Evolutionary conservation across 371 early-diverging fungal species (phyloP), one percentile per base, ranked within the genome.

Genomic region (Mortierella sp.): DNA sequence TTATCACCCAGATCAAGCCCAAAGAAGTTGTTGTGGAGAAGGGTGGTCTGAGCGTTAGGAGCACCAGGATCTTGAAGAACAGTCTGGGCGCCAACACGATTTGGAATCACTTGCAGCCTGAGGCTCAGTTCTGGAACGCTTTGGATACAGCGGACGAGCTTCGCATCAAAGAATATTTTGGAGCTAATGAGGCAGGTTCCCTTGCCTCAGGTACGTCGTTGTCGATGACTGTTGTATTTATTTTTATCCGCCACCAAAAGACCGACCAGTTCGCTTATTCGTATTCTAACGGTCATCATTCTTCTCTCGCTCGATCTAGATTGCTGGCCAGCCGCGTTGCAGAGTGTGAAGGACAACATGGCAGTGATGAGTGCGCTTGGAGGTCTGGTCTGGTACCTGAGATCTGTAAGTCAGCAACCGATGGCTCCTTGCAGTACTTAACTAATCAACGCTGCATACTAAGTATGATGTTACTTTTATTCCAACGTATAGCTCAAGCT

Each of bases 1-100:
- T 99, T 70, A 90, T 99, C 27, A 91, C 96, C 80, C 99, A 99
- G 88, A 88, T 97, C 49, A 95, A 95, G 79, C 99, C 99, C 12
- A 90, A 92, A 32, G 99, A 99, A 87, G 88, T 99, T 16, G 93
- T 99, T 0, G 91, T 94, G 0, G 97, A 96, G 81, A 97, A 96
- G 90, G 94, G 95, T 48, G 84, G 88, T 4, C 78, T 97, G 21
- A 94, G 94, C 71, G 85, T 87, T 38, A 85, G 88, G 24, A 95
- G 97, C 4, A 90, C 88, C 73, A 93, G 95, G 43, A 74, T 96
- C 1, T 75, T 98, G 43, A 98, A 97, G 83, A 95, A 94, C 83
- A 88, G 86, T 1, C 77, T 95, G 29, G 79, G 89, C 21, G 71
- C 51, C 29, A 89, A 91, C 27, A 91, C 94, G 1, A 87, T 92